Evolutionary conservation across 1,284 basidiomycete species (phyloP), one percentile per base, ranked within the genome.

Genomic region (Ceratobasidium sp.): DNA sequence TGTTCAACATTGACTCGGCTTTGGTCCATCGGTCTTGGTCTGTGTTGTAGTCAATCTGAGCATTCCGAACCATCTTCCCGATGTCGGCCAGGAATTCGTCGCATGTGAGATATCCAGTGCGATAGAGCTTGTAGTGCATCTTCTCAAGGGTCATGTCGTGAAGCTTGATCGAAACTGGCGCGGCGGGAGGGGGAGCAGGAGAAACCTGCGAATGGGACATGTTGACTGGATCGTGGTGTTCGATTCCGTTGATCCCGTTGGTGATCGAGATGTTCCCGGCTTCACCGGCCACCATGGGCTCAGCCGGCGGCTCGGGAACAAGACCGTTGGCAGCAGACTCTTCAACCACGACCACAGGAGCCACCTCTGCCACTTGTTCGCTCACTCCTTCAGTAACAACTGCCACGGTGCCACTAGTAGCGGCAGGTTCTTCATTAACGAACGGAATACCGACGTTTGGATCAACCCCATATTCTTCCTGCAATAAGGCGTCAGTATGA

Each of bases 121-220:
- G 93, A 86, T 96, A 96, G 18, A 99, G 88, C 77, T 95, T 92
- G 51, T 90, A 87, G 82, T 97, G 94, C 90, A 99, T 97, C 81
- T 90, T 92, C 83, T 99, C 97, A 42, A 99, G 89, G 84, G 97
- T 95, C 87, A 97, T 92, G 82, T 97, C 91, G 84, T 91, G 94
- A 28, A 95, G 85, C 49, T 83, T 81, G 39, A 83, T 82, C 2
- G 67, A 49, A 6, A 72, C 80, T 71, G 79, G 81, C 44, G 78
- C 39, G 1, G 79, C 69, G 49, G 81, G 84, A 56, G 87, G 86
- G 85, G 81, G 66, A 86, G 86, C 58, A 85, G 83, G 61, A 85
- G 86, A 46, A 84, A 85, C 10, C 10, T 81, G 77, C 23, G 82
- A 10, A 81, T 86, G 79, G 71, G 78, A 28, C 26, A 49, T 33